Conservation (phyloP, 768 basidiomycete genomes). For the Tulasnella sp. region DNA sequence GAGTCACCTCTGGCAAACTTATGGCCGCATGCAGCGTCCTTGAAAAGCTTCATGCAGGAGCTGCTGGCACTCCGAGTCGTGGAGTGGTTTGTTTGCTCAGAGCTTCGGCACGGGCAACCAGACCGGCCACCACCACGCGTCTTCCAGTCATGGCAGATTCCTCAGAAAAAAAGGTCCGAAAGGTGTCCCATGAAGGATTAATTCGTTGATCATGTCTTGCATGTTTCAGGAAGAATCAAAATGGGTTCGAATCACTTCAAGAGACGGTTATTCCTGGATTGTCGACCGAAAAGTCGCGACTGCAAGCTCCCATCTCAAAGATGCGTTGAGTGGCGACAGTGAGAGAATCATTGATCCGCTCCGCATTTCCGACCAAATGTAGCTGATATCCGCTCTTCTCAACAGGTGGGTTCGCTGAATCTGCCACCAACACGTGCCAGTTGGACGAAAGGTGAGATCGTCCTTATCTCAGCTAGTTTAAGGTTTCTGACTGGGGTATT, state of each 20-base stretch:
- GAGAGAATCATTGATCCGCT: neutral
- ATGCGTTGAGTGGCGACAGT: constrained; percentile 24
- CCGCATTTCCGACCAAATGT: neutral
- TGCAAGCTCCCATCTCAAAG: constrained; percentile 47
- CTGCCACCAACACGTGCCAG: constrained; percentile 61
- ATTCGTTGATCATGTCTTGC: neutral
- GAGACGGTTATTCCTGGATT: constrained; percentile 78
- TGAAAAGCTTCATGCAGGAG: neutral
- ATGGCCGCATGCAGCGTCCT: too few relatives aligned
- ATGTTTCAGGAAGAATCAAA: constrained; percentile 35
- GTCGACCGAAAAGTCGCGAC: constrained; percentile 69
- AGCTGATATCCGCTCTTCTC: neutral
- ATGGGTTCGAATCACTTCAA: constrained; percentile 74
- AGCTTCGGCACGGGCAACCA: neutral
- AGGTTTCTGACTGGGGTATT: neutral
- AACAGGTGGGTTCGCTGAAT: constrained; percentile 70
- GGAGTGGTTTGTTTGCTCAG: neutral
- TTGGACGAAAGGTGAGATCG: constrained; percentile 60
- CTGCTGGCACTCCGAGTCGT: neutral
- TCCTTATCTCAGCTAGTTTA: neutral
- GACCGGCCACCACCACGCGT: neutral
- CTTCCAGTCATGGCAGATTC: neutral
- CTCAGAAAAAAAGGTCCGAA: neutral
- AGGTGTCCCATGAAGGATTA: neutral
- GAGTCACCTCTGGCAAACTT: too few relatives aligned